Evolutionary conservation across 306 rosid species (phyloP), one percentile per base, ranked within the genome.

Genomic region (Trichosanthes cucumerina): DNA sequence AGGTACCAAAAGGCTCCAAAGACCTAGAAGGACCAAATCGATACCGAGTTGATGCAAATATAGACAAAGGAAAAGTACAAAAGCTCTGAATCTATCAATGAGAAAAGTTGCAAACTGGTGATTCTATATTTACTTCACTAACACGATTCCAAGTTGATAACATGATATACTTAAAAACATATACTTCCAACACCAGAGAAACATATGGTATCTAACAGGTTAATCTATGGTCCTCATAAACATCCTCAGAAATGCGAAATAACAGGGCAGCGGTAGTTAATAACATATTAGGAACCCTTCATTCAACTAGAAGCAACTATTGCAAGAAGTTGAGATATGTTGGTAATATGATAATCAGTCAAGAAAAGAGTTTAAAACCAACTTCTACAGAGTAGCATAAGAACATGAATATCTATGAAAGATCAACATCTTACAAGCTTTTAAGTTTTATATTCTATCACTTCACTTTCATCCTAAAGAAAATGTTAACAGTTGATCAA

Each of bases 1-100:
- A 82, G 28, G 79, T 82, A 82, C 82, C 82, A 78, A n/a, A 82
- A 71, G 13, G 79, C 85, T 82, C 79, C 82, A 11, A 82, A 15
- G 24, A 50, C 70, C 85, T 79, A 31, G 1, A 69, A 77, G n/a
- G 28, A 64, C 38, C 63, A 79, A 7, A 49, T 14, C 34, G 44
- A 16, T 63, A 4, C 38, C 14, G 56, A 43, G 12, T n/a, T 64
- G 63, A 28, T 78, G 75, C 64, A 65, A 53, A 64, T 50, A 18
- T 11, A 4, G 26, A 39, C 33, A 63, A 33, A 28, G 33, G 33
- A 26, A 34, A 26, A 4, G 53, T 21, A 18, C 6, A 76, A 5
- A 76, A 19, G 65, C 44, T 21, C 36, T 11, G 54, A 26, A 62
- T 28, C 65, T 2, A 10, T 15, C 16, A 1, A 28, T 31, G 36